Conservation (phyloP, 2,329 filamentous ascomycete species). For the Xylaria sp. region DNA sequence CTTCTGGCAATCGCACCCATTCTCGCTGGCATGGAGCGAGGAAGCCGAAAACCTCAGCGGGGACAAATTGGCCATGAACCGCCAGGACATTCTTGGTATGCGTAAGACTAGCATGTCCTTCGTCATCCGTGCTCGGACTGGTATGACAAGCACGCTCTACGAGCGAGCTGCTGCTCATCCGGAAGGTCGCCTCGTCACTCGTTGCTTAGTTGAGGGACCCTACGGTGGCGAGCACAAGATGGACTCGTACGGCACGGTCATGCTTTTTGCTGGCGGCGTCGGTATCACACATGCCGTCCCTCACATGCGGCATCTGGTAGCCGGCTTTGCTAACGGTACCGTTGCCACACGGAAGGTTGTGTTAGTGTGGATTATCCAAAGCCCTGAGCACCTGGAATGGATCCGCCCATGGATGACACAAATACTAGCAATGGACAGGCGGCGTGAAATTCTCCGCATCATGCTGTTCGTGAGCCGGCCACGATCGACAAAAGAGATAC, state of each 20-base stretch:
- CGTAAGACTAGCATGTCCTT: constrained; percentile 76
- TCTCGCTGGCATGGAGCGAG: constrained; percentile 82
- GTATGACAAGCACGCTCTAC: constrained; percentile 77
- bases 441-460: constrained; percentile 79
- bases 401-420: constrained; percentile 86
- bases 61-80: constrained; percentile 69
- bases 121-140: constrained; percentile 77
- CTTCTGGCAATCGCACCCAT: constrained; percentile 80
- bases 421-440: constrained; percentile 78
- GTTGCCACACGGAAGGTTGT: constrained; percentile 77
- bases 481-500: constrained; percentile 81
- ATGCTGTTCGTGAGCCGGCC: constrained; percentile 82
- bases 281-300: constrained; percentile 84
- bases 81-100: constrained; percentile 68
- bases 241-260: constrained; percentile 79
- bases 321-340: constrained; percentile 74
- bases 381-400: constrained; percentile 84
- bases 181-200: constrained; percentile 70
- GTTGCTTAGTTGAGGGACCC: constrained; percentile 78
- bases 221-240: constrained; percentile 79
- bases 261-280: constrained; percentile 83
- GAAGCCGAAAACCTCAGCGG: constrained; percentile 64
- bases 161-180: constrained; percentile 71
- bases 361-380: constrained; percentile 83
- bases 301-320: constrained; percentile 77